Evolutionary conservation across 768 basidiomycete species (phyloP).

Genomic region (Tephrocybe rancida): DNA sequence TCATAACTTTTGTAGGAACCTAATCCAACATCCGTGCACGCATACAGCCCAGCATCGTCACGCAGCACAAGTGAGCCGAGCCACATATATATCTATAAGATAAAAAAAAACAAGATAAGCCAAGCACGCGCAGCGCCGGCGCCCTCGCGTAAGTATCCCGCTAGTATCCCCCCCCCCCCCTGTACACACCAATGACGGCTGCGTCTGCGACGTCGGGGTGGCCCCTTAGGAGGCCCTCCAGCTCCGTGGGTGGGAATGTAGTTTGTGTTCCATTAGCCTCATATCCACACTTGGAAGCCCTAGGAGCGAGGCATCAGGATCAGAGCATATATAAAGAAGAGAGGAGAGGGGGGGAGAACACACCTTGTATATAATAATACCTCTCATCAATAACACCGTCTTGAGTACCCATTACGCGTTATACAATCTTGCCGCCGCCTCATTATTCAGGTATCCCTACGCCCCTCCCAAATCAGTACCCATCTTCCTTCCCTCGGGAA

Average conservation of each 20-base stretch:
- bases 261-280: no score
- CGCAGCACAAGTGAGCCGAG: no score
- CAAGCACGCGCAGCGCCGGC: no score
- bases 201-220: constrained; percentile 79
- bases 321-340: no score
- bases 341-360: background rate
- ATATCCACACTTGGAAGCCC: constrained; percentile 87
- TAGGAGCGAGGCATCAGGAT: constrained; percentile 27
- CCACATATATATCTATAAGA: no score
- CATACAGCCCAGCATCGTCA: no score
- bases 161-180: constrained; percentile 61
- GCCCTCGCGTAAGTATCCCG: no score
- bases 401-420: constrained; percentile 79
- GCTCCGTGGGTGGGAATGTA: constrained; percentile 87
- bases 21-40: no score
- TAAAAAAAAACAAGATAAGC: no score
- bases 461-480: background rate
- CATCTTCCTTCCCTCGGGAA: no score
- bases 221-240: constrained; percentile 74
- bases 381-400: constrained; percentile 76
- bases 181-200: constrained; percentile 79
- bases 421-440: constrained; percentile 71
- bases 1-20: no score
- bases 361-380: constrained; percentile 74
- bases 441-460: constrained; percentile 78